phyloP scores from a whole-genome alignment of 306 rosid genomes.

The Begonia masoniana region DNA sequence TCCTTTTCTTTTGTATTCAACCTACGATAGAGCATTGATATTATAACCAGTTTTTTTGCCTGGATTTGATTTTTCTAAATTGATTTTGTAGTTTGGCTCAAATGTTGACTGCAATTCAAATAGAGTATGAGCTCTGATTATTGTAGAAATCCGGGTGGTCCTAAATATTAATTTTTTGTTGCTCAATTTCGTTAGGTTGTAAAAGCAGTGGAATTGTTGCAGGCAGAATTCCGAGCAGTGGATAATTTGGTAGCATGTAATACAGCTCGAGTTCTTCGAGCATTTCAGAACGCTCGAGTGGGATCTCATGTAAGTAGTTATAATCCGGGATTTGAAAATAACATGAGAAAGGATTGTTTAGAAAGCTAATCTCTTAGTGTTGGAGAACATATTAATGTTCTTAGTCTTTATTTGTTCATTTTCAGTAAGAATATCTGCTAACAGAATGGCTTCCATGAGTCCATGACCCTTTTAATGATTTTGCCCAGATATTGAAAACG shows the following conservation, averaged over 20 bases:
- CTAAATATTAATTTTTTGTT: too few relatives aligned
- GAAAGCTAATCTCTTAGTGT: too few relatives aligned
- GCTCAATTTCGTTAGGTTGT: constrained; percentile 39
- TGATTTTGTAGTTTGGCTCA: too few relatives aligned
- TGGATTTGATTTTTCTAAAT: too few relatives aligned
- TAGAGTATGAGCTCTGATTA: constrained; percentile 3
- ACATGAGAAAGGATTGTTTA: constrained; percentile 2
- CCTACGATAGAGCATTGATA: too few relatives aligned
- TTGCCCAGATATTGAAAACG: not conserved
- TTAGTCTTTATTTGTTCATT: not conserved
- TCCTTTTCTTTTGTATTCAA: too few relatives aligned
- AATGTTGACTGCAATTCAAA: too few relatives aligned
- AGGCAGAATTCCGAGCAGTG: constrained; percentile 67
- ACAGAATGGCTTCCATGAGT: not conserved
- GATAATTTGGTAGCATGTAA: constrained; percentile 80
- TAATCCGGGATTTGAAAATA: constrained; percentile 1
- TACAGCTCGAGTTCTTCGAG: constrained; percentile 59
- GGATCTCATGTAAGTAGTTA: constrained; percentile 65
- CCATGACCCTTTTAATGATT: not conserved
- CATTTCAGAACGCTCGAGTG: constrained; percentile 73
- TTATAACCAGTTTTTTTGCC: too few relatives aligned
- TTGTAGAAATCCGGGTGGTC: not conserved
- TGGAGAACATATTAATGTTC: not conserved
- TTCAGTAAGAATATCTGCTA: not conserved
- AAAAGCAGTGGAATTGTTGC: constrained; percentile 61